Evolutionary conservation across 2,329 filamentous ascomycete species (phyloP), one percentile per base, ranked within the genome.

Genomic region (Colletotrichum sansevieriae): DNA sequence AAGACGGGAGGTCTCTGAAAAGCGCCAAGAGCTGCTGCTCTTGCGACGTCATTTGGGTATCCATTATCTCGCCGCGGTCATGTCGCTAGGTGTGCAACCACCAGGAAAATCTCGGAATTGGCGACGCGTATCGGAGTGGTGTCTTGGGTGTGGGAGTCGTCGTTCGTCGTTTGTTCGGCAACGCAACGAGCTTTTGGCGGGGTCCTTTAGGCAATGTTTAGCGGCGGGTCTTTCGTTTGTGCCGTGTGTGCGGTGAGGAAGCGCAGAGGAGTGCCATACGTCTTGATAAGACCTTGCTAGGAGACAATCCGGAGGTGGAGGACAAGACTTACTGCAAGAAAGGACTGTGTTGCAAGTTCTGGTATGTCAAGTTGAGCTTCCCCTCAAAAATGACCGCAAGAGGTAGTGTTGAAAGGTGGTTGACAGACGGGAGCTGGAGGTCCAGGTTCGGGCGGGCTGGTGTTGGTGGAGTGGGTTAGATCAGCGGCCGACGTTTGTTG

Each of bases 21-120:
- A 93, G 90, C 78, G 92, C 88, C 79, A 92, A 95, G 81, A 98
- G 92, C 84, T 92, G 90, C 82, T 87, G 90, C 85, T 97, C 94
- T 78, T 90, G 88, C 18, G 88, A 90, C 71, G 88, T 86, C 83
- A 90, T 85, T 62, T 79, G 72, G 71, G 80, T 75, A 71, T 86
- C 85, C 87, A 89, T 90, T 29, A 71, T 75, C 68, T 62, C 49
- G 43, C 39, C 37, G 43, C 46, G 49, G 22, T 70, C 67, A 70
- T 70, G 58, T 51, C 63, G 54, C 10, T 68, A 22, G 15, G 11
- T 60, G 51, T 37, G 33, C n/a, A 33, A 54, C 18, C 44, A 22
- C 15, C 18, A 18, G 18, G 29, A n/a, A 44, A 25, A 18, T 10
- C 12, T 51, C 29, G 11, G 9, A 25, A 25, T n/a, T 18, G 9